Percentiles rank a stretch among this genome's conserved stretches.
These are phyloP conservation scores for Abelmoschus esculentus DNA, from an alignment of 345 rosid species.

Conservation along the genomic window DNA sequence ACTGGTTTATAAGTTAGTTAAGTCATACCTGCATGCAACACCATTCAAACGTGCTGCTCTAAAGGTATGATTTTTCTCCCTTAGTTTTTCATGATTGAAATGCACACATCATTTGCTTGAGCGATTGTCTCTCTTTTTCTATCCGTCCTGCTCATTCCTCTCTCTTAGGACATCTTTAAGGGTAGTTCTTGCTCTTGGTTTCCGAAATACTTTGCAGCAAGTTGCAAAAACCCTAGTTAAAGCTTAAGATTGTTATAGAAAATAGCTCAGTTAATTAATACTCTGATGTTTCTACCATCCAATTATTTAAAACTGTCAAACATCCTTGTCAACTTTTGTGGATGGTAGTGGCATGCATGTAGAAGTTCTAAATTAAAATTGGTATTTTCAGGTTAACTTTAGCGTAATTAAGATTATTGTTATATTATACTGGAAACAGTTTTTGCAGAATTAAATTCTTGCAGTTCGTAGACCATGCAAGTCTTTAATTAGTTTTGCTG, in stretches of 20 bases:
- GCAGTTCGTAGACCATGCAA: neutral
- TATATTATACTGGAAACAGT: neutral
- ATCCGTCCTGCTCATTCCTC: neutral
- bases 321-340: neutral
- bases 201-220: neutral
- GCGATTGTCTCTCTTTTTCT: neutral
- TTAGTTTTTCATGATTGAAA: neutral
- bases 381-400: neutral
- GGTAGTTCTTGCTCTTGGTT: neutral
- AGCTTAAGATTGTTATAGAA: neutral
- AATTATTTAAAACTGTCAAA: neutral
- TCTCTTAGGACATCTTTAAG: neutral
- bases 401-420: neutral
- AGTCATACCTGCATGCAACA: conserved; percentile 57
- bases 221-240: neutral
- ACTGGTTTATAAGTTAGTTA: conserved; percentile 60
- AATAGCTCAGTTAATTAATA: neutral
- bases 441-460: neutral
- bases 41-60: conserved; percentile 67
- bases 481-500: neutral
- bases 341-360: neutral
- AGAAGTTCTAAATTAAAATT: neutral
- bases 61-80: conserved; percentile 35
- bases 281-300: neutral
- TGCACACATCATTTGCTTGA: neutral